Evolutionary conservation across 139 green algal species (phyloP), one percentile per base, ranked within the genome.

Genomic region (Tetradesmus lagerheimii): DNA sequence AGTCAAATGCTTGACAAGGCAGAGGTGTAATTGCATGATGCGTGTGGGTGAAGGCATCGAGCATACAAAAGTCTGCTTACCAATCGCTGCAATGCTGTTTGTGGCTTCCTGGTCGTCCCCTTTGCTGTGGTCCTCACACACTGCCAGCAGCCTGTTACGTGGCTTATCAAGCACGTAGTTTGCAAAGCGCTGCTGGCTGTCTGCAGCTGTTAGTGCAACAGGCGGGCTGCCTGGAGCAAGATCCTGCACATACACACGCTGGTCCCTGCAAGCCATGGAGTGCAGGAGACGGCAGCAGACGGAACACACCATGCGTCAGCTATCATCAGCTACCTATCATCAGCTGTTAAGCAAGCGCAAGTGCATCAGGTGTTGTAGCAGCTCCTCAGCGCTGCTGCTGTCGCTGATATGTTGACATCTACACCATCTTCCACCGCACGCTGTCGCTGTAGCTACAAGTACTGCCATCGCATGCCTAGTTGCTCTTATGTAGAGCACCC

Each of bases 201-300:
- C 92, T 15, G 38, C 83, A 5, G 83, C 47, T 62, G 93, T 95
- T n/a, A 96, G 66, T 5, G 47, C 31, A 0, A 14, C 23, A 14
- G 77, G 78, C 38, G 34, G 80, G 81, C 84, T 93, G 31, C 0
- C 27, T 62, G 45, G 25, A 9, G 71, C 15, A 62, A 96, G 62
- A 57, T 82, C 62, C 83, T 96, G 93, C 37, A 89, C 86, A 89
- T 97, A 97, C 53, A 97, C 87, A 29, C 92, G 84, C 90, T 97
- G 95, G 85, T 97, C 94, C 31, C 94, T 96, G 64, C 29, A 71
- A 71, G 25, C 25, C 20, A 71, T 6, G 3, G 20, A 18, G 25
- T 23, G n/a, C 71, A 41, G 1, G 4, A 38, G 31, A 29, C n/a
- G 71, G n/a, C 71, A 79, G 77, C 77, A 83, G 18, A 6, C 62